Percentiles rank a stretch among this genome's conserved stretches.
phyloP scores from a whole-genome alignment of 2,329 filamentous ascomycete genomes.

The Fusarium ramigenum region DNA sequence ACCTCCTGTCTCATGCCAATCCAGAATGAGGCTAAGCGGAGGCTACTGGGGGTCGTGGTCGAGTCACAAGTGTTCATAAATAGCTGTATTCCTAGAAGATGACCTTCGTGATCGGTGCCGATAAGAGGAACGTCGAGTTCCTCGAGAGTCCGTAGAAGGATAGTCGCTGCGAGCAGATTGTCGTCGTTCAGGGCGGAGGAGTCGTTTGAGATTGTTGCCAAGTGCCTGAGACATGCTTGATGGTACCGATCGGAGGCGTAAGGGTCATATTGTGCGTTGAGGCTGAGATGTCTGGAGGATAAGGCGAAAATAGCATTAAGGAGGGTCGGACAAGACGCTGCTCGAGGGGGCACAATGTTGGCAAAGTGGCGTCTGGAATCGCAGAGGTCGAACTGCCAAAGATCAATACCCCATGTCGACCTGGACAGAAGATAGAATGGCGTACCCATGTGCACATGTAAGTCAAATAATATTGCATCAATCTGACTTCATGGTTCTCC shows the following conservation, averaged over 20 bases:
- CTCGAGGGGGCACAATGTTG: constrained; percentile 61
- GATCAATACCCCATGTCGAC: neutral
- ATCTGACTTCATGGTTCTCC: constrained; percentile 33
- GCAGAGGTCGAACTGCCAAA: constrained; percentile 54
- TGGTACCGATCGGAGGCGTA: constrained; percentile 63
- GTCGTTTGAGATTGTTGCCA: constrained; percentile 58
- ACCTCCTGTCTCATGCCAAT: constrained; percentile 68
- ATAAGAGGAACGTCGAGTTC: constrained; percentile 57
- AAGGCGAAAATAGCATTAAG: constrained; percentile 67
- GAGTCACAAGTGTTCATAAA: constrained; percentile 56
- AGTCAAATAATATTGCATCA: constrained; percentile 44
- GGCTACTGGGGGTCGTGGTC: constrained; percentile 38
- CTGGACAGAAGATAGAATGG: neutral
- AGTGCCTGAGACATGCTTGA: constrained; percentile 60
- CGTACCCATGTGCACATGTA: constrained; percentile 45
- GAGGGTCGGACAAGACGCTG: constrained; percentile 60
- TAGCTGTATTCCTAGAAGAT: constrained; percentile 57
- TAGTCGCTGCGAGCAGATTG: constrained; percentile 63
- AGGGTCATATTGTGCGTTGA: constrained; percentile 54
- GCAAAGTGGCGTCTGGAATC: constrained; percentile 59
- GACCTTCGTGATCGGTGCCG: constrained; percentile 58
- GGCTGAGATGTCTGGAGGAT: constrained; percentile 62
- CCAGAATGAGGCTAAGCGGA: constrained; percentile 66
- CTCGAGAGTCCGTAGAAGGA: constrained; percentile 66
- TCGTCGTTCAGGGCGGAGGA: constrained; percentile 56